Base-by-base conservation (phyloP, 768 basidiomycete genomes). In the Gelatoporia subvermispora region DNA sequence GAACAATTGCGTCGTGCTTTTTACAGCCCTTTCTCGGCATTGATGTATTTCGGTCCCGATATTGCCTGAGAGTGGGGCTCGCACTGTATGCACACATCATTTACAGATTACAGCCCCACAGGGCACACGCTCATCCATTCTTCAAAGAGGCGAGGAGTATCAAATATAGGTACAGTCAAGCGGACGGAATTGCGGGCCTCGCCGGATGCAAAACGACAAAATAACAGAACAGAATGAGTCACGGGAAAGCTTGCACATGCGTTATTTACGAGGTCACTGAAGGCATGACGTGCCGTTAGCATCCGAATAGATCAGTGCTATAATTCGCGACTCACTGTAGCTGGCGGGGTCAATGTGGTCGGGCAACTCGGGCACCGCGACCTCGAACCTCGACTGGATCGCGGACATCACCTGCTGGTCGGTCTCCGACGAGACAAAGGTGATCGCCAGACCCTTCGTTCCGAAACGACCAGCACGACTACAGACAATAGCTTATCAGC, bases 391-490 rank as follows among this genome's bases (percentile, higher is more conserved):
- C 35, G 90, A 84, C 68, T 99, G 96, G 59, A 99, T 98, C 22
- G 86, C 80, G 35, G 84, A 77, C 84, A 99, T 89, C 51, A 99
- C 94, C 68, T 91, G 88, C 65, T 89, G 83, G 63, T 99, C 96
- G 52, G 76, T 81, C 45, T 97, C 94, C 17, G 86, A 89, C 3
- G 95, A 83, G 36, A 97, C 90, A 63, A 95, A 99, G 1, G 94
- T 97, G 66, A 98, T 90, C 16, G 95, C 94, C 38, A 99, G 85
- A 78, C 96, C 96, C 70, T 98, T 98, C 28, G 96, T 99, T 56
- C 96, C 96, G 69, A 99, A 99, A 53, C 96, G 92, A 57, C 96
- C 96, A 56, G 96, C 96, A 74, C 96, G 95, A 56, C 93, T 89
- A 55, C 18, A 37, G 10, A 38, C 17, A 22, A 37, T 8, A 16